Percentiles rank a stretch among this genome's conserved stretches.
Evolutionary conservation across 805 yeast species (phyloP).

Genomic region (Candida awuae): DNA sequence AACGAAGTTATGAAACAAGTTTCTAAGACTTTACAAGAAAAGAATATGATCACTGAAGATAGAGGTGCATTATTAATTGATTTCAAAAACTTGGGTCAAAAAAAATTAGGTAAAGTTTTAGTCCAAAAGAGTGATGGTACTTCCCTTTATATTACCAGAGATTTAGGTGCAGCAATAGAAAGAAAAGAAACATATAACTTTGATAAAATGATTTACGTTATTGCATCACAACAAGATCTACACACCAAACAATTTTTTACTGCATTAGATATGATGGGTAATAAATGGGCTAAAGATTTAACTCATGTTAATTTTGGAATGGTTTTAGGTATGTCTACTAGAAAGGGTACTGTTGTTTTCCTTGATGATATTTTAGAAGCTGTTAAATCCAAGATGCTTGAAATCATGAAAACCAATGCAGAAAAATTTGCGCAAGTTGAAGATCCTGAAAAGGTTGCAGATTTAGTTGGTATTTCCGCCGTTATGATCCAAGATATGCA

Average conservation of each 20-base stretch:
- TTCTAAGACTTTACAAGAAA: conserved; percentile 52
- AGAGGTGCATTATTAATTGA: conserved; percentile 88
- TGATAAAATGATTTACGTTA: conserved; percentile 93
- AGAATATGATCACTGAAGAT: conserved; percentile 71
- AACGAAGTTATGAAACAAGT: conserved; percentile 63
- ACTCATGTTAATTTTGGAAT: conserved; percentile 91
- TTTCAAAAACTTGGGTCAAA: conserved; percentile 65
- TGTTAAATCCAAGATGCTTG: conserved; percentile 90
- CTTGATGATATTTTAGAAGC: conserved; percentile 88
- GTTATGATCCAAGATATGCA: conserved; percentile 99
- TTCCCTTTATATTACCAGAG: conserved; percentile 88
- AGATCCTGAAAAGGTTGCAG: conserved; percentile 92
- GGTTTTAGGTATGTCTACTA: conserved; percentile 98
- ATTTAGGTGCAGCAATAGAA: conserved; percentile 90
- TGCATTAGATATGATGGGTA: conserved; percentile 83
- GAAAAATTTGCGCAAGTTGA: conserved; percentile 87
- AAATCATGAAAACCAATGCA: conserved; percentile 89
- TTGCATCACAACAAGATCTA: conserved; percentile 94
- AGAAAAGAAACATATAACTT: conserved; percentile 79
- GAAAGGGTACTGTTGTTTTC: conserved; percentile 98
- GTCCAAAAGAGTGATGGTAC: conserved; percentile 96
- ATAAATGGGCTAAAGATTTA: conserved; percentile 71
- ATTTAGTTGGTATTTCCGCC: conserved; percentile 91
- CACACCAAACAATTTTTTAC: conserved; percentile 92
- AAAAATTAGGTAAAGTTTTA: conserved; percentile 87